phyloP scores from a whole-genome alignment of 1,284 basidiomycete species.

The Lignosus rhinocerotis region DNA sequence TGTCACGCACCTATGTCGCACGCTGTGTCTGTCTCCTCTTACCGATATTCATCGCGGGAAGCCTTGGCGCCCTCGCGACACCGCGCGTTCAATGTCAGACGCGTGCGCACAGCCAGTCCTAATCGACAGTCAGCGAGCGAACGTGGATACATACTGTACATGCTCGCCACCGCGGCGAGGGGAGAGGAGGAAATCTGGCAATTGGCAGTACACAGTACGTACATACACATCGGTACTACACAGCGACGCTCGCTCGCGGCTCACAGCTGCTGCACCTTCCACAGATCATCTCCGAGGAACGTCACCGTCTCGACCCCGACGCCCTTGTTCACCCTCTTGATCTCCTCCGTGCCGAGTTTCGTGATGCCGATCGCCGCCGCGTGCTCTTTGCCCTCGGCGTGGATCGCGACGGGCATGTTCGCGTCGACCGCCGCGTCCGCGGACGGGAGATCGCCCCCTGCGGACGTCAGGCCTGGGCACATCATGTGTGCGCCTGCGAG shows the following conservation, averaged over 20 bases:
- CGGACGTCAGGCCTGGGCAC: slow-evolving; percentile 94
- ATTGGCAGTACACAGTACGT: slow-evolving; percentile 13
- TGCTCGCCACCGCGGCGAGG: background rate
- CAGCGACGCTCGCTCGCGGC: background rate
- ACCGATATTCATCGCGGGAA: too few species aligned
- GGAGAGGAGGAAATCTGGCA: background rate
- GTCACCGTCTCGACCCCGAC: slow-evolving; percentile 88
- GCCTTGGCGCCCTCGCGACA: background rate
- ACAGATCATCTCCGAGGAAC: slow-evolving; percentile 89
- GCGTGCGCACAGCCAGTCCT: too few species aligned
- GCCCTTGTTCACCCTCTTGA: slow-evolving; percentile 87
- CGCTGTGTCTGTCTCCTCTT: too few species aligned
- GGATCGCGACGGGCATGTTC: slow-evolving; percentile 80
- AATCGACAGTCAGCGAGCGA: too few species aligned
- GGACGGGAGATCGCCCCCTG: slow-evolving; percentile 87
- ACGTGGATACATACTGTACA: too few species aligned
- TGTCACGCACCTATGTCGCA: too few species aligned
- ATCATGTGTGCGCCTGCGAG: slow-evolving; percentile 95
- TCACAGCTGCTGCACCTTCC: slow-evolving; percentile 76
- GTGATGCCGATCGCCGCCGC: slow-evolving; percentile 88
- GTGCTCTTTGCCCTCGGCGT: slow-evolving; percentile 96
- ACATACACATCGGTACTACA: too few species aligned
- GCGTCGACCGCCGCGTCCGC: slow-evolving; percentile 67
- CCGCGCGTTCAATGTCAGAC: background rate
- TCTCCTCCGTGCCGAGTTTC: slow-evolving; percentile 86